Base-by-base conservation (phyloP, 805 yeast species). In the Cyberlindnera samutprakarnensis region DNA sequence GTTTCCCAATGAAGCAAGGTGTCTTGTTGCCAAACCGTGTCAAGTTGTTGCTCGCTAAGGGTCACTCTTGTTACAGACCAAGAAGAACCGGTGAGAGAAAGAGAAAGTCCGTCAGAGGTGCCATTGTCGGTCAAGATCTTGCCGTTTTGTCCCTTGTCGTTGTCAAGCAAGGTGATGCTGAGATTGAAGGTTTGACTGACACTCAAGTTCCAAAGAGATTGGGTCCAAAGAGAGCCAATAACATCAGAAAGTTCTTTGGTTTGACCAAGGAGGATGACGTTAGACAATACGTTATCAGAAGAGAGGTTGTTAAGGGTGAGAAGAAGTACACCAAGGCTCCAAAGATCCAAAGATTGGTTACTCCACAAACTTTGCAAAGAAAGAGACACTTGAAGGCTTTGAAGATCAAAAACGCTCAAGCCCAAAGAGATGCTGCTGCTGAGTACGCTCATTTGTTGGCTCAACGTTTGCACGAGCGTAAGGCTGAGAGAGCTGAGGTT, bases 1-100 rank as follows among this genome's bases (percentile, higher is more conserved):
- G 98, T 77, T 92, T 92, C 96, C 97, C 98, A 74, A 92, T 94
- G 98, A 92, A 88, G 74, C 98, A 94, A 75, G 98, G 98, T 82
- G 98, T 92, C 52, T 75, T 92, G 80, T 92, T 86, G 77, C 97
- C 98, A 72, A 87, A 94, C 80, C 94, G 98, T 81, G 97, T 92
- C 59, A 87, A 84, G 69, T 79, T 92, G 61, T 78, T 92, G 65
- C 76, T 92, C 64, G 68, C 95, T 56, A 79, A 86, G 72, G 95
- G 90, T 62, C 81, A 74, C 75, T 85, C 96, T 57, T 90, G 97
- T 78, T 92, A 92, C 94, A 90, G 98, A 79, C 94, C 95, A 70
- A 92, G 98, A 79, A 86, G 97, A 75, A 63, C 69, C 52, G 98
- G 98, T 81, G 98, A 92, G 80, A 85, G 98, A 77, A 92, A 92